Evolutionary conservation across 441 rosid species (phyloP).

Genomic region (Corymbia calophylla): DNA sequence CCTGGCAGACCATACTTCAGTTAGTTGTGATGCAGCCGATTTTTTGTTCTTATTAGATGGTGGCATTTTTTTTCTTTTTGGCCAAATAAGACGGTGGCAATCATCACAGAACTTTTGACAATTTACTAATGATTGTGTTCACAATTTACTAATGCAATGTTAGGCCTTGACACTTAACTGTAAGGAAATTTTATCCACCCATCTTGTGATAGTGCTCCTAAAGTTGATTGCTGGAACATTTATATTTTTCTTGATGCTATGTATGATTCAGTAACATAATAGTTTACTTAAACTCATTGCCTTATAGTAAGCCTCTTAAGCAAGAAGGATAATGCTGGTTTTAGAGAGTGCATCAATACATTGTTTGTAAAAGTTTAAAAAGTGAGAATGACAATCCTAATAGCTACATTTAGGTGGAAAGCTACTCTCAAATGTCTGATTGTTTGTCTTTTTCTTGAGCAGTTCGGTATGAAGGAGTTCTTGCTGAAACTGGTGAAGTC

Average conservation of each 20-base stretch:
- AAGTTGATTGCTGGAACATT: neutral
- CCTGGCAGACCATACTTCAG: neutral
- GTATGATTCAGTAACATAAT: neutral
- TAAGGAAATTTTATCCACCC: neutral
- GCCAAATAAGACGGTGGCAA: neutral
- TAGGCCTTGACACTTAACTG: neutral
- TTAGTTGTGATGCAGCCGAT: neutral
- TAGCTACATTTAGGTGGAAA: neutral
- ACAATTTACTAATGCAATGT: neutral
- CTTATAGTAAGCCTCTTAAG: neutral
- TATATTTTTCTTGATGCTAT: neutral
- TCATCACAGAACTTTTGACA: neutral
- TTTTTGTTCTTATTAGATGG: neutral
- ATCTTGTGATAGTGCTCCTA: neutral
- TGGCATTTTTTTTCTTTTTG: neutral
- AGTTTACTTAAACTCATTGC: neutral
- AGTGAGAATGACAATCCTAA: neutral
- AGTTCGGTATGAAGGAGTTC: constrained; percentile 89
- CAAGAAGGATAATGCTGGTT: neutral
- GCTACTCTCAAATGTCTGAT: neutral
- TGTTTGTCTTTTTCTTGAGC: constrained; percentile 1
- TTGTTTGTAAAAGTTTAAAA: neutral
- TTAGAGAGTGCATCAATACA: neutral
- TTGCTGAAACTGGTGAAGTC: constrained; percentile 80
- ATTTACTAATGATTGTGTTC: neutral